Percentiles rank a stretch among this genome's conserved stretches.
phyloP scores from a whole-genome alignment of 2,329 filamentous ascomycete genomes.

The Diaporthe citrichinensis region DNA sequence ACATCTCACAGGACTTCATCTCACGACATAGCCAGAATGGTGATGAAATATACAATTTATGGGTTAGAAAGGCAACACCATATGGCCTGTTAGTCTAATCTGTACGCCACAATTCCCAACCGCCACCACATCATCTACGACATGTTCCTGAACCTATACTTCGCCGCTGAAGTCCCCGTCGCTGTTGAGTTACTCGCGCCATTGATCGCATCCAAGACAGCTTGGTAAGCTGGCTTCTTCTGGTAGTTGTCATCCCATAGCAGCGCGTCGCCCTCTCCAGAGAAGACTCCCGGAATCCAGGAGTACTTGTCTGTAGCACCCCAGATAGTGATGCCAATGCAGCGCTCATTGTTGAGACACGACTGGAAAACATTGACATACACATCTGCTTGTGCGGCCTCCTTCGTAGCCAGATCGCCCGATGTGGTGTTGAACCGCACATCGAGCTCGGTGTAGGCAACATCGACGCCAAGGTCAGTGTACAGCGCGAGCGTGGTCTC shows the following conservation, averaged over 20 bases:
- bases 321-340: constrained; percentile 62
- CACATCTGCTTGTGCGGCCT: constrained; percentile 59
- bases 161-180: background rate
- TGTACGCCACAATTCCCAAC: background rate
- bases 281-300: constrained; percentile 55
- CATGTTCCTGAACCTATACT: constrained; percentile 4
- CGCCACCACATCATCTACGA: background rate
- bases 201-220: constrained; percentile 22
- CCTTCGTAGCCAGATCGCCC: constrained; percentile 51
- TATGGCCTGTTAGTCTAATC: background rate
- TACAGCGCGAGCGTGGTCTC: constrained; percentile 57
- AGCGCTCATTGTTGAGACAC: constrained; percentile 54
- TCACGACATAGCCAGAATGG: background rate
- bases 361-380: constrained; percentile 58
- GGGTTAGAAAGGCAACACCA: background rate
- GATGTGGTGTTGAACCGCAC: constrained; percentile 56
- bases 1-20: background rate
- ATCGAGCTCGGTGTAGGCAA: constrained; percentile 67
- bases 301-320: constrained; percentile 55
- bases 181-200: background rate
- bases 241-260: constrained; percentile 54
- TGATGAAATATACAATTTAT: background rate
- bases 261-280: constrained; percentile 57
- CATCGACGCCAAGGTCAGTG: constrained; percentile 59
- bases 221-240: constrained; percentile 56